Base-by-base conservation (phyloP, 2,329 filamentous ascomycete species). In the Sporothrix euskadiensis region DNA sequence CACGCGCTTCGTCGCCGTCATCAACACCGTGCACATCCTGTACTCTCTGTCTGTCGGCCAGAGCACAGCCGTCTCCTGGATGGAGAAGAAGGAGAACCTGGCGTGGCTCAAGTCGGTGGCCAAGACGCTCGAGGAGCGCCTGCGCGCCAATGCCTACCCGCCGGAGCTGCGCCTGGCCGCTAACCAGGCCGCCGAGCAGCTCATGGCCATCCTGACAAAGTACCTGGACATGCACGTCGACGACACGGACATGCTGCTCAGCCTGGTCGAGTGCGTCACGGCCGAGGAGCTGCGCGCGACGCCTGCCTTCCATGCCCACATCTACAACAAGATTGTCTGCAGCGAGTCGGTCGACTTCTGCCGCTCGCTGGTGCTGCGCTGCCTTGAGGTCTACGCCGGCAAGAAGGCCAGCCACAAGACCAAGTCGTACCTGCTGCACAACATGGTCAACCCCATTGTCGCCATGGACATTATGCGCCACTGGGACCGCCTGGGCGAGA, bases 391-490 rank as follows among this genome's bases (percentile, higher is more conserved):
- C 0, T 99, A 98, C 80, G 91, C 92, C 7, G 89, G 90, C 69
- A 93, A 91, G 79, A 88, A 86, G 63, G 92, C 91, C 14, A 90
- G 92, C 0, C 96, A 98, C 81, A 94, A 92, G 83, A 93, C 93
- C 61, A 99, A 99, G 82, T 92, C 94, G 71, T 99, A 97, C 81
- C 85, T 97, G 49, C 90, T 99, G 79, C 94, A 94, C 80, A 91
- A 97, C 80, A 88, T 99, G 44, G 93, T 98, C 76, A 99, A 98
- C 78, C 97, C 96, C 0, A 97, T 98, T 54, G 89, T 99, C 72
- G 94, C 95, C 3, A 97, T 95, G 92, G 96, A 99, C 82, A 91
- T 97, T 54, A 95, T 96, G 88, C 90, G 91, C 32, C 91, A 92
- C 74, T 96, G 93, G 87, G 87, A 89, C 81, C 85, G 84, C 74